Evolutionary conservation across 1,284 basidiomycete genomes (phyloP), one percentile per base, ranked within the genome.

Genomic region (Ceraceosorus guamensis): DNA sequence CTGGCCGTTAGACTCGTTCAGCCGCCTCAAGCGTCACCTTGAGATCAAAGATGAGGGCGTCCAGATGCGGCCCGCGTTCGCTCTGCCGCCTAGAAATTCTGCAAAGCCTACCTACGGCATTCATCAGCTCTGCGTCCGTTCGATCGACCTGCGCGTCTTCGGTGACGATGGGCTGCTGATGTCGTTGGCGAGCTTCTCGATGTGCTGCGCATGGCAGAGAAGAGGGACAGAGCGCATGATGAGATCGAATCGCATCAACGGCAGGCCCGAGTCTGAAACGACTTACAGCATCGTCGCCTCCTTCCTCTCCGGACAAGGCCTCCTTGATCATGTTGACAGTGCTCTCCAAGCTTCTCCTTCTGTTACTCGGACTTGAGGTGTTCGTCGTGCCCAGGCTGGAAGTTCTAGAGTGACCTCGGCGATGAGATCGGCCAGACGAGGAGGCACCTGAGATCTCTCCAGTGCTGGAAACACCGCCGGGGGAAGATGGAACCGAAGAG

Each of bases 281-380:
- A 24, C 39, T 45, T 18, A 33, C n/a, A 56, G 60, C 63, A 46
- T 70, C 68, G 52, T 71, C 69, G 10, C 51, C 55, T 44, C 60
- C 54, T 43, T 70, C 70, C 55, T 62, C 62, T 18, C 67, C 68
- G 50, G 68, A 68, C 35, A 75, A 66, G 5, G 72, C 73, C 55
- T 75, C 73, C 77, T 91, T 87, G 73, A 99, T 95, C 77, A 97
- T 83, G 68, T 87, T 87, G 81, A 95, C 91, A 53, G 93, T 98
- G 75, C 88, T 92, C 81, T 97, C 93, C 75, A 98, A 80, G 73
- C 89, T 91, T 68, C 92, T 82, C 76, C 92, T 81, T 64, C 95
- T 82, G 58, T 87, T 98, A 71, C 88, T 91, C 8, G 95, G 93
- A 73, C 87, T 89, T 48, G 91, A 95, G 84, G 88, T 88, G 14